Conservation (phyloP, 441 rosid species). For the Gossypium gossypioides region DNA sequence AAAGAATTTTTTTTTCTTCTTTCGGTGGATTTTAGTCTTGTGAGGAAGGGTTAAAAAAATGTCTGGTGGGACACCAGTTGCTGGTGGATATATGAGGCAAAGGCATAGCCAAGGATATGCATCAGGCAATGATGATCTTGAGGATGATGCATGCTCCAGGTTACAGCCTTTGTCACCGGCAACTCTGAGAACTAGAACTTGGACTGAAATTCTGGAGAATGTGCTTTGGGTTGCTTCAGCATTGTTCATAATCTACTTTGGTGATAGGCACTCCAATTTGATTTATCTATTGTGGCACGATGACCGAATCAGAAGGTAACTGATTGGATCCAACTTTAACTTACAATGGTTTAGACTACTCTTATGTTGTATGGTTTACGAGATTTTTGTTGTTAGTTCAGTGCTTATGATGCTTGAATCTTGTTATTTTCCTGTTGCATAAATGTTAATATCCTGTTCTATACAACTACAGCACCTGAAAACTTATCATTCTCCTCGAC, state of each 20-base stretch:
- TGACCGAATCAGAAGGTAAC: constrained; percentile 68
- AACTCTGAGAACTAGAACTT: constrained; percentile 39
- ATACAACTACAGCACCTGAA: background rate
- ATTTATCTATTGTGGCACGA: constrained; percentile 66
- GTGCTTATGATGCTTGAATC: background rate
- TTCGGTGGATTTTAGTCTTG: background rate
- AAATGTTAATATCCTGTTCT: constrained; percentile 1
- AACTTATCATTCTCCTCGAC: background rate
- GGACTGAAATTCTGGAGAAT: constrained; percentile 72
- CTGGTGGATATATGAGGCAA: constrained; percentile 89
- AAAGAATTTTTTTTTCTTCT: background rate
- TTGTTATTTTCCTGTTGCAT: background rate
- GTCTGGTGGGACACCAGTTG: constrained; percentile 92
- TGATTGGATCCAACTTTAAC: background rate
- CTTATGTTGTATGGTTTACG: background rate
- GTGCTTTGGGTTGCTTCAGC: constrained; percentile 82
- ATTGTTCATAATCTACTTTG: constrained; percentile 62
- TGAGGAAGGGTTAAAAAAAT: constrained; percentile 24
- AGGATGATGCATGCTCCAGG: constrained; percentile 93
- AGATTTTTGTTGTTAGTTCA: background rate
- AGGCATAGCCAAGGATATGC: constrained; percentile 93
- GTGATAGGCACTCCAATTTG: constrained; percentile 69
- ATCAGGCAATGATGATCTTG: constrained; percentile 81
- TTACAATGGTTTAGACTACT: background rate
- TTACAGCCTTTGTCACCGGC: constrained; percentile 35